Conservation (phyloP, 1,139 yeast species). For the Magnusiomyces tetraspermus region DNA sequence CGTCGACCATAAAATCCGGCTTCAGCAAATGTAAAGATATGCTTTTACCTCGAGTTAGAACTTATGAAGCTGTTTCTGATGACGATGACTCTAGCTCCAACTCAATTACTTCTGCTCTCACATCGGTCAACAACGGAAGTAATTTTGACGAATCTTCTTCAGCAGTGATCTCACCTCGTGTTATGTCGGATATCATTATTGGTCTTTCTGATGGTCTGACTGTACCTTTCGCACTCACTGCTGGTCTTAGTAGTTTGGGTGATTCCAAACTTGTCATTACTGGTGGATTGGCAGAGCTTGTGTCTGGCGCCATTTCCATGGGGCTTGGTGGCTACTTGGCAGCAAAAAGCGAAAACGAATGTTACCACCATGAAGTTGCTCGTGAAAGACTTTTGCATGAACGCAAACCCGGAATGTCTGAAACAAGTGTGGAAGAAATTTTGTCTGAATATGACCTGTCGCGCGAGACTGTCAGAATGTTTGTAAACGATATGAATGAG, state of each 20-base stretch:
- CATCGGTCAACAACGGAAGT: slow-evolving; percentile 13
- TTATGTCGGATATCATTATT: slow-evolving; percentile 67
- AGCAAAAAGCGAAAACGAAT: slow-evolving; percentile 62
- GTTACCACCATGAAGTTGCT: slow-evolving; percentile 42
- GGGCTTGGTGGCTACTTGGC: slow-evolving; percentile 79
- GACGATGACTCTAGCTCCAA: slow-evolving; percentile 6
- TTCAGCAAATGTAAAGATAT: slow-evolving; percentile 18
- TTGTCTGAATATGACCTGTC: slow-evolving; percentile 62
- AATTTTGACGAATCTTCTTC: no score
- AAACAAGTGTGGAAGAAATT: slow-evolving; percentile 55
- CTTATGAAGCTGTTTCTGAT: slow-evolving; percentile 19
- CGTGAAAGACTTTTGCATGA: slow-evolving; percentile 52
- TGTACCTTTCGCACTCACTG: slow-evolving; percentile 81
- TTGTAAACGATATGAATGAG: slow-evolving; percentile 54
- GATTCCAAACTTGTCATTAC: slow-evolving; percentile 66
- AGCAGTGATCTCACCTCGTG: slow-evolving; percentile 43
- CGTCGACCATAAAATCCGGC: neutral
- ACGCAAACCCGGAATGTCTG: slow-evolving; percentile 41
- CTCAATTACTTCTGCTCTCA: slow-evolving; percentile 10
- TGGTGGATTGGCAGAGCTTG: slow-evolving; percentile 80
- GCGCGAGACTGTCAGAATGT: slow-evolving; percentile 49
- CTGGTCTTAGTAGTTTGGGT: slow-evolving; percentile 69
- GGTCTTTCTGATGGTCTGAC: slow-evolving; percentile 80
- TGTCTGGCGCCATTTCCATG: slow-evolving; percentile 78
- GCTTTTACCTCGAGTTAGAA: slow-evolving; percentile 24